A percentile compares a stretch with the other conserved stretches of the same genome.
Evolutionary conservation across 805 yeast species (phyloP).

Genomic region (Wickerhamomyces rabaulensis): DNA sequence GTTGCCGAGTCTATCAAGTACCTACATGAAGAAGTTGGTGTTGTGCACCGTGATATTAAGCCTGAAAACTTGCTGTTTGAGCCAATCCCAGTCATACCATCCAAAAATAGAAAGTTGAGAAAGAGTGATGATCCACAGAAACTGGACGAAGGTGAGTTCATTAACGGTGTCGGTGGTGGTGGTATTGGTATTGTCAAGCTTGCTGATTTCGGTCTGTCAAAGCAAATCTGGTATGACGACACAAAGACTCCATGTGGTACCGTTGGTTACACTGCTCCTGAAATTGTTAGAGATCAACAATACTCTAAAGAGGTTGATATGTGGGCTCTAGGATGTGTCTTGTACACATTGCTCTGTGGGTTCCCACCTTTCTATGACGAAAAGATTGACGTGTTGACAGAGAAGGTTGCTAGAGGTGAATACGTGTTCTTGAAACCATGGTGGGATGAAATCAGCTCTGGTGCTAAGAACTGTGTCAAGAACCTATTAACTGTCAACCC

Average conservation of each 20-base stretch:
- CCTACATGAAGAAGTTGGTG: slow-evolving; percentile 86
- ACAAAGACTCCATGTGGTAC: slow-evolving; percentile 76
- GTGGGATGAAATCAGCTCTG: slow-evolving; percentile 80
- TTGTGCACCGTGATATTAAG: slow-evolving; percentile 92
- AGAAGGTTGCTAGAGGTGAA: slow-evolving; percentile 66
- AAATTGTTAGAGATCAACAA: slow-evolving; percentile 53
- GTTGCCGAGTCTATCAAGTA: slow-evolving; percentile 86
- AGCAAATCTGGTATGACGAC: slow-evolving; percentile 42
- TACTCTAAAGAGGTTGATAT: slow-evolving; percentile 66
- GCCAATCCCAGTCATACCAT: slow-evolving; percentile 17
- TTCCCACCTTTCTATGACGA: slow-evolving; percentile 74
- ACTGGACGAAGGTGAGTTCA: slow-evolving; percentile 56
- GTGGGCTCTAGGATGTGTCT: slow-evolving; percentile 71
- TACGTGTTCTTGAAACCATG: slow-evolving; percentile 74
- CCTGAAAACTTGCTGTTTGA: slow-evolving; percentile 90
- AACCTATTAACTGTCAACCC: slow-evolving; percentile 70
- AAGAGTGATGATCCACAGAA: slow-evolving; percentile 55
- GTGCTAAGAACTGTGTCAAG: slow-evolving; percentile 64
- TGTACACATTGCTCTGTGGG: slow-evolving; percentile 65
- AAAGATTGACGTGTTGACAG: slow-evolving; percentile 58
- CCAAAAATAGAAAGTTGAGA: slow-evolving; percentile 25
- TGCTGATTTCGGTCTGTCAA: slow-evolving; percentile 70
- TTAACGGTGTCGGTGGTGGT: slow-evolving; percentile 52
- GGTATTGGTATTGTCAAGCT: slow-evolving; percentile 58
- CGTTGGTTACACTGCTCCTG: slow-evolving; percentile 73